Evolutionary conservation across 2,329 filamentous ascomycete genomes (phyloP), one percentile per base, ranked within the genome.

Genomic region (Ustilaginoidea virens): DNA sequence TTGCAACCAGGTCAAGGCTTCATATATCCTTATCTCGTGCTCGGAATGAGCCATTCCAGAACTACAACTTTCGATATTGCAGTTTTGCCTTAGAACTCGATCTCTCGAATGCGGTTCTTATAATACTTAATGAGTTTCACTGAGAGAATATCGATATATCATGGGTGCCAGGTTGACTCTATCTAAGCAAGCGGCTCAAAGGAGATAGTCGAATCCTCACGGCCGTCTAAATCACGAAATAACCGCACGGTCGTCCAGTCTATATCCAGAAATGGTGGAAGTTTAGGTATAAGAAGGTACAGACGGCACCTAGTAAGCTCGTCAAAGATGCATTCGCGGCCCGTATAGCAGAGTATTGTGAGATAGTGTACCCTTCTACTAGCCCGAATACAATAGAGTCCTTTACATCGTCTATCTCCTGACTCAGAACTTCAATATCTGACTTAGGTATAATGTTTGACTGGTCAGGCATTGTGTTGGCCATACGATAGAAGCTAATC

Each of bases 101-200:
- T 11, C 11, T 20, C 19, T 7, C 11, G 19, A 7, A 20, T 11
- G 7, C 19, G 19, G 7, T 20, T 7, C 19, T 20, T 20, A 11
- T 20, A 11, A 11, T 20, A 20, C 7, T 7, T 11, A 7, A 11
- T 7, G 7, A 7, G 7, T 11, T 20, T 36, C 5, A 36, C 14
- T 10, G 31, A 31, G 13, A 33, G 28, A 12, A 36, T 12, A n/a
- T 36, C 26, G 18, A 36, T n/a, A 5, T 27, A 22, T 4, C 22
- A 22, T 13, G 31, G 31, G 23, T 33, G 34, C 31, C 34, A 36
- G 11, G n/a, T 13, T 3, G 23, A 29, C 16, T 29, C 16, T n/a
- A 35, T 16, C 3, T 15, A 9, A 18, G 5, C 26, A 1, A 31
- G 29, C 2, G 33, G 33, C 4, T 22, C 20, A 8, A 4, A 34